Percentiles rank a stretch among this genome's conserved stretches.
Evolutionary conservation across 257 asterid species (phyloP).

Genomic region (Voacanga thouarsii): DNA sequence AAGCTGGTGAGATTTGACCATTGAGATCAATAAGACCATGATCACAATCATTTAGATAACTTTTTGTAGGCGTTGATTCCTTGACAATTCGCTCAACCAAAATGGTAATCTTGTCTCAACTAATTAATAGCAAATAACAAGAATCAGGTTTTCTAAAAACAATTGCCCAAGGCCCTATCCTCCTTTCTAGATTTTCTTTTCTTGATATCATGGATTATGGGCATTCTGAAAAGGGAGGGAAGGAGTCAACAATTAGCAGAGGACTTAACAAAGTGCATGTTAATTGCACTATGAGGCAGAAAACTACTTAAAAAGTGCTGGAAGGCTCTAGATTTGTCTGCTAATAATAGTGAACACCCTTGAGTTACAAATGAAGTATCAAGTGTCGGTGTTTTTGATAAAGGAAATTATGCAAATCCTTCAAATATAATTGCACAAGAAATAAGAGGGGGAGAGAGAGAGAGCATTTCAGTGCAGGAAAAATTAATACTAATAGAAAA

Average conservation of each 20-base stretch:
- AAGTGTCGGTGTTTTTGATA: not conserved
- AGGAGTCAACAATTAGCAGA: not conserved
- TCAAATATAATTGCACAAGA: not conserved
- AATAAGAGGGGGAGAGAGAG: not conserved
- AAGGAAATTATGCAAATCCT: slow-evolving; percentile 1
- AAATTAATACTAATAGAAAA: not conserved
- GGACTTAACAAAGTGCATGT: not conserved
- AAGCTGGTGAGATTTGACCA: no score
- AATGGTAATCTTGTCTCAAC: not conserved
- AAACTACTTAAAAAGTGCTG: not conserved
- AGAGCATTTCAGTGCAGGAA: no score
- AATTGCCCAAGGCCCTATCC: not conserved
- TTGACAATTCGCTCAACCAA: not conserved
- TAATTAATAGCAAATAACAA: not conserved
- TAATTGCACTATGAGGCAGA: not conserved
- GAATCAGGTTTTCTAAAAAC: not conserved
- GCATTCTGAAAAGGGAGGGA: not conserved
- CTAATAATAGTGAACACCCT: not conserved
- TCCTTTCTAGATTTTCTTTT: not conserved
- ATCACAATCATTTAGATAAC: not conserved
- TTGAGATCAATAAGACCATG: not conserved
- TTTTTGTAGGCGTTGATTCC: not conserved
- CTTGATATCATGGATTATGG: not conserved
- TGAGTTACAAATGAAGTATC: not conserved
- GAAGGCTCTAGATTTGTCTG: not conserved